Percentiles rank a stretch among this genome's conserved stretches.
These are phyloP conservation scores for Dothiorella sarmentorum DNA, from an alignment of 2,329 filamentous ascomycete species.

Conservation along the genomic window DNA sequence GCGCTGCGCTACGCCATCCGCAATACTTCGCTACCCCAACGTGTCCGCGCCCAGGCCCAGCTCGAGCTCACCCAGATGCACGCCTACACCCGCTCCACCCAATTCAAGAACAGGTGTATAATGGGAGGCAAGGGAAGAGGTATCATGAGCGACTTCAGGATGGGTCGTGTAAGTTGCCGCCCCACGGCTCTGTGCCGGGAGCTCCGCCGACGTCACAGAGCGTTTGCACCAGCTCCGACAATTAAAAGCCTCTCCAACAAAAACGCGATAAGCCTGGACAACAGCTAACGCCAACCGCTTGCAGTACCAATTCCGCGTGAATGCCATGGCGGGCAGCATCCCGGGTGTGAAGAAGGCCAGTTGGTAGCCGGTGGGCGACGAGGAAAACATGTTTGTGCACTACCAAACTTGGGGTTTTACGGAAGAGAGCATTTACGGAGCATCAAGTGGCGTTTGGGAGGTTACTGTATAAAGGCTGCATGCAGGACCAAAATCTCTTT, in stretches of 20 bases:
- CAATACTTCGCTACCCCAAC: conserved; percentile 79
- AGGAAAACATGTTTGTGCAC: neutral
- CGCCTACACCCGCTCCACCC: conserved; percentile 86
- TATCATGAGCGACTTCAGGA: conserved; percentile 89
- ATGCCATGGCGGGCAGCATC: conserved; percentile 78
- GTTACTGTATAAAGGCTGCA: neutral
- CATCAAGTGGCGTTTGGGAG: conserved; percentile 32
- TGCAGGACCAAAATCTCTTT: neutral
- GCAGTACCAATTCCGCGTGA: conserved; percentile 88
- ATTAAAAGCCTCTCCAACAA: neutral
- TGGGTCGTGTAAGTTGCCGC: conserved; percentile 72
- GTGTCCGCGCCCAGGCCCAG: conserved; percentile 86
- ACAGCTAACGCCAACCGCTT: too few species aligned
- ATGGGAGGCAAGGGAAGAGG: conserved; percentile 85
- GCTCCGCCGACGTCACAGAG: neutral
- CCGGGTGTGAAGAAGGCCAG: conserved; percentile 95
- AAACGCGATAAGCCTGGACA: too few species aligned
- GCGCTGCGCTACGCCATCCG: conserved; percentile 78
- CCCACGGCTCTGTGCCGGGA: neutral
- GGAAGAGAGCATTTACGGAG: neutral
- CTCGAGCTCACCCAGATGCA: conserved; percentile 94
- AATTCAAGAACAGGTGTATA: conserved; percentile 91
- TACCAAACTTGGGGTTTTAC: neutral
- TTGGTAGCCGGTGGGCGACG: conserved; percentile 60
- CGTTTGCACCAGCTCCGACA: too few species aligned